Conservation (phyloP, 2,329 filamentous ascomycete genomes). For the Metarhizium humberi region DNA sequence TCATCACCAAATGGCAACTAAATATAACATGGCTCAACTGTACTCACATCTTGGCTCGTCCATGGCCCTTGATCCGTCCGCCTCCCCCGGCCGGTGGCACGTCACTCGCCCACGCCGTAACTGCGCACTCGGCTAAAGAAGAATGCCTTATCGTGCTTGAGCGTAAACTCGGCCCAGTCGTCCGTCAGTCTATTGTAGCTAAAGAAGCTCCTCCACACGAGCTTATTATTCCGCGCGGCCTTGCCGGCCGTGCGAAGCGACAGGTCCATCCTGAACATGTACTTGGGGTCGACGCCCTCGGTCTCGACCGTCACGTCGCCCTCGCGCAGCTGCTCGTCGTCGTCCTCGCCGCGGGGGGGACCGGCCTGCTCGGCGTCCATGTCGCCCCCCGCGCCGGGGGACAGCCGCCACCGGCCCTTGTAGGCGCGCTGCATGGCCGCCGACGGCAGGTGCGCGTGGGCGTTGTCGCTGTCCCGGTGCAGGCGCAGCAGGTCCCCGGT, state of each 20-base stretch:
- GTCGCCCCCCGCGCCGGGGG: conserved; percentile 15
- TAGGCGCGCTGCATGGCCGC: conserved; percentile 60
- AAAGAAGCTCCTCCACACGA: conserved; percentile 84
- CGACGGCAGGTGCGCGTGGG: conserved; percentile 24
- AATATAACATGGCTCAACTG: background rate
- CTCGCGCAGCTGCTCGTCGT: conserved; percentile 30
- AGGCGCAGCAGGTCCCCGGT: conserved; percentile 57
- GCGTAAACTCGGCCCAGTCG: conserved; percentile 75
- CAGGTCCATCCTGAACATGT: conserved; percentile 77
- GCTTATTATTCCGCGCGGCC: conserved; percentile 69
- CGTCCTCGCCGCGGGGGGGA: background rate
- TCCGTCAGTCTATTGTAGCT: conserved; percentile 84
- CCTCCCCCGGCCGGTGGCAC: background rate
- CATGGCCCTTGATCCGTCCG: background rate
- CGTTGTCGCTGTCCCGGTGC: conserved; percentile 23
- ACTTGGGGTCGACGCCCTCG: conserved; percentile 68
- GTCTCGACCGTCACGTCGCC: conserved; percentile 77
- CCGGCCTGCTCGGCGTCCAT: background rate
- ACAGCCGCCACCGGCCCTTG: conserved; percentile 45
- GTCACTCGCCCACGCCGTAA: conserved; percentile 40
- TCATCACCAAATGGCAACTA: background rate
- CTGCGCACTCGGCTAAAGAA: conserved; percentile 59
- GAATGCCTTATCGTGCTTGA: conserved; percentile 55
- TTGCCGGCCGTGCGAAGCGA: conserved; percentile 55
- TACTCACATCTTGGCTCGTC: too few species aligned